A percentile compares a stretch with the other conserved stretches of the same genome.
Conservation (phyloP, 768 basidiomycete species). For the Rhizopogon roseolus region DNA sequence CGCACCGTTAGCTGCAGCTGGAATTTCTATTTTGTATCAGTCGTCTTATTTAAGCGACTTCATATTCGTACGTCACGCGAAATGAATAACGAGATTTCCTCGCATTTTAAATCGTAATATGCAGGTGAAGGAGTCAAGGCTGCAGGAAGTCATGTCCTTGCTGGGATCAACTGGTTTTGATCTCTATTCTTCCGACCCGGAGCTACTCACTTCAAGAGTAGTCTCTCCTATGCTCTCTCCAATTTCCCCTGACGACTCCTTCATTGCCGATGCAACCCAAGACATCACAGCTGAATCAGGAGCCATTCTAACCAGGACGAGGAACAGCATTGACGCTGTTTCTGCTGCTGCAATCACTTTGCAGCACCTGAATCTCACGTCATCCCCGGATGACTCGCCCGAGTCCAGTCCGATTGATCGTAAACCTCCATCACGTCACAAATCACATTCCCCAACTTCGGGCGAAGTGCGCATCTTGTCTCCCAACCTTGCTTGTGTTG, state of each 20-base stretch:
- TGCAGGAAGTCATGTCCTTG: constrained; percentile 58
- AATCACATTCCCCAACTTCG: constrained; percentile 50
- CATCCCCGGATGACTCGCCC: constrained; percentile 3
- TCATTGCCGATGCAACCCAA: constrained; percentile 22
- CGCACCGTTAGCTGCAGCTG: constrained; percentile 67
- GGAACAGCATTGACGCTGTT: constrained; percentile 33
- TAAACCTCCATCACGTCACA: constrained; percentile 23
- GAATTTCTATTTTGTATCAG: constrained; percentile 79
- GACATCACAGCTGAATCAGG: constrained; percentile 30
- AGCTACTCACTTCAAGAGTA: constrained; percentile 26
- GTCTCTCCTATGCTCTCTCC: constrained; percentile 28
- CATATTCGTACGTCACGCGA: constrained; percentile 54
- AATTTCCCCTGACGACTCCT: constrained; percentile 24
- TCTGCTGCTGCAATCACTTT: constrained; percentile 8
- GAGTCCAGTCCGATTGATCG: constrained; percentile 5
- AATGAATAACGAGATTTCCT: neutral
- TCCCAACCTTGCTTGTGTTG: constrained; percentile 75
- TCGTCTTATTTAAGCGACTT: constrained; percentile 82
- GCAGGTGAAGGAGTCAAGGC: constrained; percentile 63
- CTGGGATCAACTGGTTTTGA: constrained; percentile 62
- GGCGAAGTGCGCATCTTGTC: constrained; percentile 58
- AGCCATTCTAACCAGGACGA: constrained; percentile 45
- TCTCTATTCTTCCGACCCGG: constrained; percentile 47
- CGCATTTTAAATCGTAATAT: constrained; percentile 2
- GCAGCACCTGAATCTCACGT: constrained; percentile 1